Base-by-base conservation (phyloP, 192 early-diverging fungal species). In the Chytriomyces hyalinus region DNA sequence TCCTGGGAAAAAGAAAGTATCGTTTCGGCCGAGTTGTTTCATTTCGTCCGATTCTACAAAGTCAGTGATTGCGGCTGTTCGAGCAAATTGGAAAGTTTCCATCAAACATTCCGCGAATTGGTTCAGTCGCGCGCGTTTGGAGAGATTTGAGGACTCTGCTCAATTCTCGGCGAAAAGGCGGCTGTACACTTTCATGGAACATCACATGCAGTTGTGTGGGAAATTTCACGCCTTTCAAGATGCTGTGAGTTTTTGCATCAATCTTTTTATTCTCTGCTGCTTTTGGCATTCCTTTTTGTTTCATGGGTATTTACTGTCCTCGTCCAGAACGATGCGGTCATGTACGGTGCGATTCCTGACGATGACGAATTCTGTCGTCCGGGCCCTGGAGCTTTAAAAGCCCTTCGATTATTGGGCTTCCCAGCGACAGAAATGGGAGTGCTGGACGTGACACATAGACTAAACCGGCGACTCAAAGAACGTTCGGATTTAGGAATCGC, bases 281-380 rank as follows among this genome's bases (percentile, higher is more conserved):
- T 59, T 20, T 59, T 59, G 13, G 2, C 57, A 59, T 59, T 59
- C 53, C 53, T 13, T n/a, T 59, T 59, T n/a, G 15, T 36, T 36
- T 36, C 36, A 36, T 36, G 36, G 36, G 36, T 36, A 36, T 36
- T 36, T 36, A 36, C 36, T 36, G 2, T 36, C 36, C 36, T 36
- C 36, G 1, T 36, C 36, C 48, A 69, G 67, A 69, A 69, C 24
- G 67, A 69, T 47, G 67, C 67, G 15, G 67, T 69, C 9, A 69
- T 69, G 67, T 69, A 69, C 48, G 67, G 67, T 69, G 67, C 67
- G 45, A 69, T 69, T 2, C 44, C 67, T 13, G 67, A 69, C 24
- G 67, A 69, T 43, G 1, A 0, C 17, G 10, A 10, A n/a, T 69
- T 69, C 47, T 69, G 67, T 43, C 17, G 13, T 17, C 17, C 13